Conservation (phyloP, 768 basidiomycete genomes). For the Kwoniella sp. region DNA sequence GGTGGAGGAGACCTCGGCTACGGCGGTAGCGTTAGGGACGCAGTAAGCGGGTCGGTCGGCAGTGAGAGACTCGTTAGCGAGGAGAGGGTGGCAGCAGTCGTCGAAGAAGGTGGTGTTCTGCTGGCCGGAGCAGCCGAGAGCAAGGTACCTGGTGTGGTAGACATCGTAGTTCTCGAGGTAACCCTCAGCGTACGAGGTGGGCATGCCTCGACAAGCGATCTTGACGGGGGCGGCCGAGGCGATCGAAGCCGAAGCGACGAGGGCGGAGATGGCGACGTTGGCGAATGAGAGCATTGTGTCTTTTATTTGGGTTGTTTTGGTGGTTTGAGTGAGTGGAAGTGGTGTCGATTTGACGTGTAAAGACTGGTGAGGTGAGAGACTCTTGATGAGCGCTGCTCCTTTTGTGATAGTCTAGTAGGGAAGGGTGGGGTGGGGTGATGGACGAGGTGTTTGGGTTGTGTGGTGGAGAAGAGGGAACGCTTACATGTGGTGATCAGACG, state of each 20-base stretch:
- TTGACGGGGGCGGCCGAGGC: slow-evolving; percentile 30
- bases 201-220: slow-evolving; percentile 29
- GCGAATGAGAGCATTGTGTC: slow-evolving; percentile 21
- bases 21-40: slow-evolving; percentile 50
- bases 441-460: too few species aligned
- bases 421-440: too few species aligned
- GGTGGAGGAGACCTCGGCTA: slow-evolving; percentile 22
- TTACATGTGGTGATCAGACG: too few species aligned
- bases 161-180: slow-evolving; percentile 48
- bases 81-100: slow-evolving; percentile 67
- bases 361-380: too few species aligned
- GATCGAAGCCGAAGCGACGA: slow-evolving; percentile 20
- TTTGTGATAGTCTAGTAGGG: too few species aligned
- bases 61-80: slow-evolving; percentile 59
- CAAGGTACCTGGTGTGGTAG: slow-evolving; percentile 63
- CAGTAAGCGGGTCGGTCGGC: slow-evolving; percentile 57
- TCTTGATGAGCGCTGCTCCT: too few species aligned
- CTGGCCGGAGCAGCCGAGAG: slow-evolving; percentile 55
- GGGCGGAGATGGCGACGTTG: slow-evolving; percentile 21
- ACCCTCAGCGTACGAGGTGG: slow-evolving; percentile 36
- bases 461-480: too few species aligned
- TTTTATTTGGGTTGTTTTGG: slow-evolving; percentile 7
- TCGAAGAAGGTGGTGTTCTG: slow-evolving; percentile 58
- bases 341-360: too few species aligned
- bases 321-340: slow-evolving; percentile 13